These are phyloP conservation scores for Tephrocybe sp. DNA, from an alignment of 768 basidiomycete species.

Conservation along the genomic window DNA sequence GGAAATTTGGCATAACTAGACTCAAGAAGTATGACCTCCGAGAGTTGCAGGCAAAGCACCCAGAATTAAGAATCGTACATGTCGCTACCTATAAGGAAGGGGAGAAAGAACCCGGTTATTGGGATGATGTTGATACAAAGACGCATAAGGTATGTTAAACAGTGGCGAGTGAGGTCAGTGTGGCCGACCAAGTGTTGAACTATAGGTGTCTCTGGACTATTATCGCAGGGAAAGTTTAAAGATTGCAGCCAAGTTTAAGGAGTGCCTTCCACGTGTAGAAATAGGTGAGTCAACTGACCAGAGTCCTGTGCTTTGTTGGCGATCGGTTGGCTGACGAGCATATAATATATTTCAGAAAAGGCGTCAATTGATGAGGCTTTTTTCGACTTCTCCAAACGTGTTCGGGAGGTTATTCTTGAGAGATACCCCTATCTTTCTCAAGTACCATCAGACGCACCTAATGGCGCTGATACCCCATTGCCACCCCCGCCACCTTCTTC, in stretches of 20 bases:
- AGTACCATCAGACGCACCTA: constrained; percentile 65
- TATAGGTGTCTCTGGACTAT: constrained; percentile 86
- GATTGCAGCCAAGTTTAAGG: constrained; percentile 81
- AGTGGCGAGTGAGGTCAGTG: neutral
- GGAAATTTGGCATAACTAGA: constrained; percentile 90
- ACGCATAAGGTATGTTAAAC: constrained; percentile 79
- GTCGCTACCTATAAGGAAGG: constrained; percentile 94
- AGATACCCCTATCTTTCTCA: constrained; percentile 75
- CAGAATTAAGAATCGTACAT: constrained; percentile 82
- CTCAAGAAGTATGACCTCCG: constrained; percentile 67
- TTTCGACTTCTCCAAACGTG: constrained; percentile 83
- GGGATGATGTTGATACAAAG: constrained; percentile 83
- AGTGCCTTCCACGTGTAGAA: constrained; percentile 75
- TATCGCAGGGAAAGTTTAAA: constrained; percentile 91
- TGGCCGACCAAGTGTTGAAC: neutral
- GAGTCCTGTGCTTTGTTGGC: neutral
- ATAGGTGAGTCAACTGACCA: constrained; percentile 51
- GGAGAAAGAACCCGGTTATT: constrained; percentile 84
- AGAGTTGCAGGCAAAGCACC: constrained; percentile 86
- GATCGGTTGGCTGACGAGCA: neutral
- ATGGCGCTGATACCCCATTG: constrained; percentile 74
- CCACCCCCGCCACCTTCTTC: constrained; percentile 67
- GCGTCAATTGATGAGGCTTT: constrained; percentile 98
- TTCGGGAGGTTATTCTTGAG: constrained; percentile 72
- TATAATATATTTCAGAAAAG: constrained; percentile 65